A percentile compares a stretch with the other conserved stretches of the same genome.
Evolutionary conservation across 129 eudicot genomes (phyloP).

Genomic region (Sambucus nigra): DNA sequence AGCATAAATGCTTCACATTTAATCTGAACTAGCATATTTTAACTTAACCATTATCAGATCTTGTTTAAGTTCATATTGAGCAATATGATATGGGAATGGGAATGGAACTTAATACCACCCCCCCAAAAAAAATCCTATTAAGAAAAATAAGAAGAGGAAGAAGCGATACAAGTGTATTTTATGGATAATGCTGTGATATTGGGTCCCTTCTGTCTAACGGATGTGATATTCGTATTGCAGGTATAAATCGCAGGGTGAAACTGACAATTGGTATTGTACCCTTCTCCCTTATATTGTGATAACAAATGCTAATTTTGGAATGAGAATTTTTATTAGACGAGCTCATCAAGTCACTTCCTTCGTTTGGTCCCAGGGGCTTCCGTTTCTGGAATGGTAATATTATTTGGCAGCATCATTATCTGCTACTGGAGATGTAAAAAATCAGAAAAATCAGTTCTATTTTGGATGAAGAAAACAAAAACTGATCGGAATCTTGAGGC

Average conservation of each 20-base stretch:
- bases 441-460: neutral
- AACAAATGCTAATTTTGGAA: neutral
- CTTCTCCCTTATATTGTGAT: neutral
- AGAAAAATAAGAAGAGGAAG: neutral
- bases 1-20: too few relatives aligned
- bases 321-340: neutral
- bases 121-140: too few relatives aligned
- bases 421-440: neutral
- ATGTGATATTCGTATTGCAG: neutral
- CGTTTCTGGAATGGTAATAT: neutral
- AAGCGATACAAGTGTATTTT: neutral
- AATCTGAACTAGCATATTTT: too few relatives aligned
- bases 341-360: neutral
- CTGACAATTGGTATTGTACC: neutral
- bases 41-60: too few relatives aligned
- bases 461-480: slow-evolving; percentile 10
- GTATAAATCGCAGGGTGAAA: neutral
- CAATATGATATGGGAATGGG: too few relatives aligned
- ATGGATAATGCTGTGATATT: too few relatives aligned
- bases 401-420: neutral
- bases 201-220: neutral
- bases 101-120: slow-evolving; percentile 1
- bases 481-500: slow-evolving; percentile 19
- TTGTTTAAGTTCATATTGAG: too few relatives aligned
- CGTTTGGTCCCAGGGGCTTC: neutral